phyloP scores from a whole-genome alignment of 352 stramenopile species.

The Pythium monospermum region DNA sequence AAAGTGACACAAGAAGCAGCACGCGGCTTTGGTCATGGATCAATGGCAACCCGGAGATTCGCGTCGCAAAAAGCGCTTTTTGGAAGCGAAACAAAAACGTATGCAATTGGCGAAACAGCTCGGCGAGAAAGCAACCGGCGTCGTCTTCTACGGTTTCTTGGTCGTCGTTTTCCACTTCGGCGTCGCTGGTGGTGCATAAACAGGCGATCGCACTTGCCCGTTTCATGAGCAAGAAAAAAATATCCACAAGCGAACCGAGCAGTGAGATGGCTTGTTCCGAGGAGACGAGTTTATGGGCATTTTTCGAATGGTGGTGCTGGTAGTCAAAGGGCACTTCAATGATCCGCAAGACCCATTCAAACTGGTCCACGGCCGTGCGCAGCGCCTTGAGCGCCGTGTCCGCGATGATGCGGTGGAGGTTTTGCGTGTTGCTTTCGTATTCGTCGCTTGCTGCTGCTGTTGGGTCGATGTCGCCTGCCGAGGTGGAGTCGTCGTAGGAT shows the following conservation, averaged over 20 bases:
- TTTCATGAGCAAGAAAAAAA: constrained; percentile 56
- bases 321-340: constrained; percentile 37
- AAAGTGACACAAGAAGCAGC: constrained; percentile 41
- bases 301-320: constrained; percentile 5
- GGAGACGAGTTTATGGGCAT: constrained; percentile 13
- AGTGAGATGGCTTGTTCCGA: constrained; percentile 44
- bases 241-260: constrained; percentile 40
- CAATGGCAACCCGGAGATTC: constrained; percentile 38
- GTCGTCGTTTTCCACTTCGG: constrained; percentile 10
- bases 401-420: constrained; percentile 38
- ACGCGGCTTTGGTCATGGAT: constrained; percentile 52
- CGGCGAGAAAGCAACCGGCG: constrained; percentile 34
- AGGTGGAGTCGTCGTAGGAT: neutral
- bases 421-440: constrained; percentile 28
- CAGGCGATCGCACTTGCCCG: constrained; percentile 41
- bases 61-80: constrained; percentile 43
- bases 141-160: constrained; percentile 22
- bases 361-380: constrained; percentile 47
- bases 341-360: constrained; percentile 39
- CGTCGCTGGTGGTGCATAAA: constrained; percentile 24
- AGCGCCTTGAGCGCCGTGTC: constrained; percentile 33
- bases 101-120: constrained; percentile 48
- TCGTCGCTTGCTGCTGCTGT: too few species aligned
- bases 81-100: constrained; percentile 47
- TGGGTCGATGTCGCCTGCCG: constrained; percentile 2